Evolutionary conservation across 345 rosid species (phyloP), one percentile per base, ranked within the genome.

Genomic region (Mangifera indica): DNA sequence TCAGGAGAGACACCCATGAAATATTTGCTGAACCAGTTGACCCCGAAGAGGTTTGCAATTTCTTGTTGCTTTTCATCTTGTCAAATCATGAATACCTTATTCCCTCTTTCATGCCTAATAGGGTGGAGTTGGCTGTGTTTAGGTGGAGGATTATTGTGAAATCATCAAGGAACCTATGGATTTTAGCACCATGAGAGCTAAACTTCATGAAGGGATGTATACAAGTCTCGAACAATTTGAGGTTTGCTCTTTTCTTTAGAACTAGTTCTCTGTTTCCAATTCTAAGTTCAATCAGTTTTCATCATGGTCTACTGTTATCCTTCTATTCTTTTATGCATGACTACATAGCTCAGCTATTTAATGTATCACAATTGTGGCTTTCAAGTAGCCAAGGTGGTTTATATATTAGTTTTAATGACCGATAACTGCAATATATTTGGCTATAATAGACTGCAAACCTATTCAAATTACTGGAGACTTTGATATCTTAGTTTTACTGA

Each of bases 161-260:
- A 83, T 83, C 74, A 81, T 87, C 67, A 74, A 84, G 68, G 90
- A 87, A 79, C 90, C 94, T 24, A 89, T 89, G 94, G 90, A 89
- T 72, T 89, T 89, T 34, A 92, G 94, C 57, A 89, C 94, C 51
- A 87, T 89, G 89, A 89, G 92, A 70, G 94, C 94, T 73, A 89
- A 87, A 79, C 92, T 89, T 78, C 94, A 89, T 52, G 94, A 89
- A 75, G 94, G 90, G 72, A 83, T 89, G 92, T 89, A 89, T 71
- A 72, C 46, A 37, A 80, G 74, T 74, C 80, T 89, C 37, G 80
- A 83, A 69, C 87, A 87, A 73, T 87, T 87, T 78, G 89, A 89
- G 94, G 94, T 87, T 59, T 72, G 76, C 58, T 74, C 65, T 66
- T 63, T 59, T 55, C 69, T 78, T 51, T 59, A 46, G 25, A 63